Evolutionary conservation across 2,329 filamentous ascomycete genomes (phyloP).

Genomic region (Aspergillus calidoustus): DNA sequence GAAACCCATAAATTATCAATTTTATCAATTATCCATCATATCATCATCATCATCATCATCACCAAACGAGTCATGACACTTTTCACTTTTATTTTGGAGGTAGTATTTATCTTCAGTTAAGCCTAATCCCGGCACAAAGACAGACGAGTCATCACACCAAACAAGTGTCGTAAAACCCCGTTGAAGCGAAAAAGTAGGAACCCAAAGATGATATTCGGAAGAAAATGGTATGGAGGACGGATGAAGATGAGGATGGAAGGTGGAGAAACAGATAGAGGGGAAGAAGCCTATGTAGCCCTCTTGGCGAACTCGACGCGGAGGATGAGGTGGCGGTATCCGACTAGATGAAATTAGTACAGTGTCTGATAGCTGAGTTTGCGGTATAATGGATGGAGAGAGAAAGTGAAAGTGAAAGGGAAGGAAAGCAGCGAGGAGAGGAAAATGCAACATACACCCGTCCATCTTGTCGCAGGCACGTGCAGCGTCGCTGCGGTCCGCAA

Average conservation of each 20-base stretch:
- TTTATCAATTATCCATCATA: not conserved
- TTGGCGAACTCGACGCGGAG: conserved; percentile 59
- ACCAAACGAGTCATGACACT: conserved; percentile 4
- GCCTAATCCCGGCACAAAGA: not conserved
- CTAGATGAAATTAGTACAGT: conserved; percentile 27
- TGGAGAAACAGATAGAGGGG: not conserved
- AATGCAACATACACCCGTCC: conserved; percentile 74
- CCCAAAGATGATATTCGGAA: conserved; percentile 14
- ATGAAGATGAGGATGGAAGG: not conserved
- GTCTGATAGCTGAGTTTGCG: too few species aligned
- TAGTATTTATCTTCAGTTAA: conserved; percentile 4
- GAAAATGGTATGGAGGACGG: not conserved
- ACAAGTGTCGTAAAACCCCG: conserved; percentile 9
- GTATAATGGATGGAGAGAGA: too few species aligned
- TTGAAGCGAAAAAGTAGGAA: conserved; percentile 6
- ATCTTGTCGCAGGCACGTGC: conserved; percentile 94
- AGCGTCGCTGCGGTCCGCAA: conserved; percentile 86
- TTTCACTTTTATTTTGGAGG: conserved; percentile 4
- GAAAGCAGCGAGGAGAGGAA: conserved; percentile 10
- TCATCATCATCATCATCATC: not conserved
- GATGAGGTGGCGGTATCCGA: conserved; percentile 58
- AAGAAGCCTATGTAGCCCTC: conserved; percentile 44
- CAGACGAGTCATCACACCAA: conserved; percentile 1
- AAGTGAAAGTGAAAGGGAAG: conserved; percentile 5
- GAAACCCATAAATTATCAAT: not conserved